phyloP scores from a whole-genome alignment of 176 grass and related monocot species.

The Chloris gayana region DNA sequence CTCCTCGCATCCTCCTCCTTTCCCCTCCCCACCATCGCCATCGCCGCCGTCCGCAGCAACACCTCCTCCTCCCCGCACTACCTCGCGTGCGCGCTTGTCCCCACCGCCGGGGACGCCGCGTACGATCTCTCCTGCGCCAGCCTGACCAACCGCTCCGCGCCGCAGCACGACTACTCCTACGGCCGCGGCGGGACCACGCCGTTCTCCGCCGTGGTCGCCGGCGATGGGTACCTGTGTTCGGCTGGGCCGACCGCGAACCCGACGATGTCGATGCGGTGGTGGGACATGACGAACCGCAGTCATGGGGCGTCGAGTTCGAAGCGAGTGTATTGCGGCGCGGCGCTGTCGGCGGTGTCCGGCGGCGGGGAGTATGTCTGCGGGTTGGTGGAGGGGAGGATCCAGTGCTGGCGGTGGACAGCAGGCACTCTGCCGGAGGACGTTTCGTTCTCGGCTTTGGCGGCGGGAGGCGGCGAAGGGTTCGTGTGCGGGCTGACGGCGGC shows the following conservation, averaged over 20 bases:
- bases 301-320: conserved; percentile 27
- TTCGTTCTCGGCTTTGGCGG: conserved; percentile 56
- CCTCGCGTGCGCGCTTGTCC: conserved; percentile 59
- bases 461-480: conserved; percentile 61
- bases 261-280: conserved; percentile 73
- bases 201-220: conserved; percentile 67
- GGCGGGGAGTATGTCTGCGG: conserved; percentile 70
- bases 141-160: conserved; percentile 23
- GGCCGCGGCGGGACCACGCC: conserved; percentile 27
- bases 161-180: conserved; percentile 38
- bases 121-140: conserved; percentile 48
- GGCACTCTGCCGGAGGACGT: conserved; percentile 4
- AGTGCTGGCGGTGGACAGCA: conserved; percentile 74
- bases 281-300: conserved; percentile 41
- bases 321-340: conserved; percentile 63
- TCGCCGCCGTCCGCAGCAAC: conserved; percentile 49
- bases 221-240: conserved; percentile 82
- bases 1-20: conserved; percentile 44
- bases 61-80: conserved; percentile 28
- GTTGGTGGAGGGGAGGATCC: conserved; percentile 39
- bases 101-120: not conserved
- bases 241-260: conserved; percentile 10
- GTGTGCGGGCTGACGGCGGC: conserved; percentile 61
- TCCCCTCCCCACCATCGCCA: conserved; percentile 70
- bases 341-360: conserved; percentile 64